Conservation (phyloP, 306 rosid species). For the Vigna hirtella region DNA sequence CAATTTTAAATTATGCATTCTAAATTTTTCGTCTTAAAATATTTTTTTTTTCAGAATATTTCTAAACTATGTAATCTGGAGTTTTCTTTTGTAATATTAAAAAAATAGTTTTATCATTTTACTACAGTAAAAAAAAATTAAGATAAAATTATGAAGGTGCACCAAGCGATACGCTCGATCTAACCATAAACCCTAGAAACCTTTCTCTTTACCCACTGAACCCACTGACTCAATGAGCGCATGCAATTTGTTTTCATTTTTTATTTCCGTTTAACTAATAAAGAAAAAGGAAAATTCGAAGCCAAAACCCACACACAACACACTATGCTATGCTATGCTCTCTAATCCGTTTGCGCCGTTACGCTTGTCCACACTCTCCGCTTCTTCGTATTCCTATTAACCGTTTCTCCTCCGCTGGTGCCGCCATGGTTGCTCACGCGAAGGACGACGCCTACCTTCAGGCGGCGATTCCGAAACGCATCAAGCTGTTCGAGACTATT, state of each 20-base stretch:
- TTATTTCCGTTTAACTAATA: neutral
- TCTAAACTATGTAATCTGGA: no score
- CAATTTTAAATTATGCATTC: no score
- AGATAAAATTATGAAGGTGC: no score
- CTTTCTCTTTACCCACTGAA: no score
- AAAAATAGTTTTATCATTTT: no score
- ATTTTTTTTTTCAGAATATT: no score
- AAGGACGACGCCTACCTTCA: slow-evolving; percentile 78
- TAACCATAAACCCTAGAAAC: neutral
- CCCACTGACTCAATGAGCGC: neutral
- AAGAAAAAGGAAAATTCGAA: neutral
- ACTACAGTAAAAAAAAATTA: no score
- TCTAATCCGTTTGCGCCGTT: slow-evolving; percentile 56
- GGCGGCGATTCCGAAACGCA: slow-evolving; percentile 65
- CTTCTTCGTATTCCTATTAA: neutral
- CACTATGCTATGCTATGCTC: slow-evolving; percentile 51
- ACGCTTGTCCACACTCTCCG: slow-evolving; percentile 36
- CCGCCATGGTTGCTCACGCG: slow-evolving; percentile 57
- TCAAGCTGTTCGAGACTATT: slow-evolving; percentile 64
- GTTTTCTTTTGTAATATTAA: no score
- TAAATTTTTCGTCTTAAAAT: no score
- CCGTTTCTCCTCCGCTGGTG: slow-evolving; percentile 41
- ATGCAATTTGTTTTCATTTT: neutral
- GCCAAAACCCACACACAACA: slow-evolving; percentile 4
- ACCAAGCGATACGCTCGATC: no score